A percentile compares a stretch with the other conserved stretches of the same genome.
These are phyloP conservation scores for Cordyceps tenuipes DNA, from an alignment of 2,329 filamentous ascomycete species.

Conservation along the genomic window DNA sequence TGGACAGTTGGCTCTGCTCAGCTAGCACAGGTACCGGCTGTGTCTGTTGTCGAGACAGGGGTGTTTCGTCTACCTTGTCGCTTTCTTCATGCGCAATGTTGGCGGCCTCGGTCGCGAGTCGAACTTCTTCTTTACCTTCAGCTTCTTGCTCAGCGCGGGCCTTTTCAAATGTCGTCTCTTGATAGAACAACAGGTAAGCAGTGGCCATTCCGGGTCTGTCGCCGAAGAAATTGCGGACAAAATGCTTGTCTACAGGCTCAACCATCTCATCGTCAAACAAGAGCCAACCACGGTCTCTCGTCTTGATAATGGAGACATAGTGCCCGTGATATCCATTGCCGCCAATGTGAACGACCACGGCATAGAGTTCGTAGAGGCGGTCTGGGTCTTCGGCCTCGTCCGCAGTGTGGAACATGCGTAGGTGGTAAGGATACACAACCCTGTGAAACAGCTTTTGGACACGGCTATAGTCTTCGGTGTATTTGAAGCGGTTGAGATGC, in stretches of 20 bases:
- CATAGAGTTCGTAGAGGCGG: slow-evolving; percentile 90
- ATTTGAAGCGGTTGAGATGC: slow-evolving; percentile 96
- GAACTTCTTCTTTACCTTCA: slow-evolving; percentile 60
- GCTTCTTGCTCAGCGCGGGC: slow-evolving; percentile 71
- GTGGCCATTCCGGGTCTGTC: slow-evolving; percentile 86
- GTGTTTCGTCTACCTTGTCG: slow-evolving; percentile 34
- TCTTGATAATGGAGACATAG: slow-evolving; percentile 97
- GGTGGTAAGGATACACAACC: slow-evolving; percentile 92
- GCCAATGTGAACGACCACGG: slow-evolving; percentile 94
- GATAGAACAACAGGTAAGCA: slow-evolving; percentile 96
- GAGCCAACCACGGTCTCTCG: slow-evolving; percentile 89
- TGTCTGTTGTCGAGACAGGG: slow-evolving; percentile 43
- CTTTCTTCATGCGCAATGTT: slow-evolving; percentile 42
- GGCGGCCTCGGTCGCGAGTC: slow-evolving; percentile 48
- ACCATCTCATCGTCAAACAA: slow-evolving; percentile 98
- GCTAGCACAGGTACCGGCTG: slow-evolving; percentile 37
- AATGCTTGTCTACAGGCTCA: slow-evolving; percentile 93
- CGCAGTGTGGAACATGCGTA: slow-evolving; percentile 95
- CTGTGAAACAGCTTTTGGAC: slow-evolving; percentile 95
- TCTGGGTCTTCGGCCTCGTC: slow-evolving; percentile 92
- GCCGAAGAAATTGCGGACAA: slow-evolving; percentile 94
- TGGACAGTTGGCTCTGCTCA: slow-evolving; percentile 45
- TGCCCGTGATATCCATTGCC: slow-evolving; percentile 96
- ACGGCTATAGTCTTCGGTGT: slow-evolving; percentile 88
- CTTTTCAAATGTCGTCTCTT: slow-evolving; percentile 70